Evolutionary conservation across 768 basidiomycete genomes (phyloP).

Genomic region (Trametes punicea): DNA sequence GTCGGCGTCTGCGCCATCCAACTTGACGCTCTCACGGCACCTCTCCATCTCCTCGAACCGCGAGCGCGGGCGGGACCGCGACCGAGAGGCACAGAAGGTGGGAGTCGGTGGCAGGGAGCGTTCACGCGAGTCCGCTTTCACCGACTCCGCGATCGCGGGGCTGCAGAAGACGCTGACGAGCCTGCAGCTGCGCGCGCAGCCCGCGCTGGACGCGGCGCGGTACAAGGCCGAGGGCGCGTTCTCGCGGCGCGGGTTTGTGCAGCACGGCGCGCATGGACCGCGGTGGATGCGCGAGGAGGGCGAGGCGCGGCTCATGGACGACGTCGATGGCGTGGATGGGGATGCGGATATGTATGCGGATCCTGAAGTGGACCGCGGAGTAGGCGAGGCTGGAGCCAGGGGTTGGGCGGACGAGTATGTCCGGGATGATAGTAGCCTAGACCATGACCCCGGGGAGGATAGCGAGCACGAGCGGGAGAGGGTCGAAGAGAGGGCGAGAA

Average conservation of each 20-base stretch:
- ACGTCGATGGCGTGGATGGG: constrained; percentile 32
- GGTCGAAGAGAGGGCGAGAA: constrained; percentile 18
- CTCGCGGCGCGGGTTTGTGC: constrained; percentile 55
- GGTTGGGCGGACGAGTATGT: constrained; percentile 31
- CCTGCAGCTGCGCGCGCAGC: constrained; percentile 44
- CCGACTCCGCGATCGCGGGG: constrained; percentile 34
- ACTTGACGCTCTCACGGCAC: constrained; percentile 35
- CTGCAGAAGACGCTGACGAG: constrained; percentile 44
- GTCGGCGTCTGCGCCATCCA: constrained; percentile 19
- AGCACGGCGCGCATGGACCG: constrained; percentile 26
- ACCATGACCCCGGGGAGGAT: constrained; percentile 14
- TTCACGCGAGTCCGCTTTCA: constrained; percentile 17
- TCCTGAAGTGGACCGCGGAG: constrained; percentile 15
- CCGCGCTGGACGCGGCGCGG: constrained; percentile 56
- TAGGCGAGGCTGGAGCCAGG: not conserved
- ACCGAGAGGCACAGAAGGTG: constrained; percentile 8
- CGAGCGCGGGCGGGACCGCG: constrained; percentile 8
- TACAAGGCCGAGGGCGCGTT: constrained; percentile 74
- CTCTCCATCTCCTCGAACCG: constrained; percentile 33
- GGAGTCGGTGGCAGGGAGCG: constrained; percentile 18
- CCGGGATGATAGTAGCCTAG: constrained; percentile 26
- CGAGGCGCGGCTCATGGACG: constrained; percentile 38
- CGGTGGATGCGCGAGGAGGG: constrained; percentile 33
- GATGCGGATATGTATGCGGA: constrained; percentile 18
- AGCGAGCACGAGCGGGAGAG: constrained; percentile 16